Evolutionary conservation across 345 rosid genomes (phyloP).

Genomic region (Aquilaria yunnanensis): DNA sequence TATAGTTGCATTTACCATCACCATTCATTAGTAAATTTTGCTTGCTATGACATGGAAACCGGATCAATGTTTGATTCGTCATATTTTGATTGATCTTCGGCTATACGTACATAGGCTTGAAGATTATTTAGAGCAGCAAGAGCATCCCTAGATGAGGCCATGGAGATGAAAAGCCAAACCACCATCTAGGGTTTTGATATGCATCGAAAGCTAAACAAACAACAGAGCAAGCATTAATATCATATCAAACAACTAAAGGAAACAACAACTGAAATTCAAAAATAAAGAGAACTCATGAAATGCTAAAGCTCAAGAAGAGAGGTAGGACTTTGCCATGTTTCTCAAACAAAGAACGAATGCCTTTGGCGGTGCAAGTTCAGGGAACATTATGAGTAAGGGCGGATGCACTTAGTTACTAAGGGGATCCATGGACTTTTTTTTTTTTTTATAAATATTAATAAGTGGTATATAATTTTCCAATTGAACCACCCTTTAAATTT

Average conservation of each 20-base stretch:
- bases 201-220: conserved; percentile 65
- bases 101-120: conserved; percentile 44
- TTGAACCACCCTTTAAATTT: too few relatives aligned
- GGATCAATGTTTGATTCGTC: too few relatives aligned
- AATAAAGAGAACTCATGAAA: background rate
- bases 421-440: too few relatives aligned
- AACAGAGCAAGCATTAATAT: conserved; percentile 8
- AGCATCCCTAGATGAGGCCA: conserved; percentile 81
- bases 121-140: conserved; percentile 50
- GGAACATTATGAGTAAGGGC: conserved; percentile 28
- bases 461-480: too few relatives aligned
- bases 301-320: conserved; percentile 42
- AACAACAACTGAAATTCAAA: background rate
- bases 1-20: background rate
- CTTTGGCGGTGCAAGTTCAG: conserved; percentile 65
- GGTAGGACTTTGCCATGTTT: conserved; percentile 63
- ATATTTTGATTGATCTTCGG: too few relatives aligned
- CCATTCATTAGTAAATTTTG: too few relatives aligned
- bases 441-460: too few relatives aligned
- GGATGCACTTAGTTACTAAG: too few relatives aligned
- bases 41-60: too few relatives aligned
- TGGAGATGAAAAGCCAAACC: conserved; percentile 70
- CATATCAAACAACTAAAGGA: conserved; percentile 4
- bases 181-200: conserved; percentile 57
- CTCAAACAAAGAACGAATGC: conserved; percentile 72